A percentile compares a stretch with the other conserved stretches of the same genome.
Conservation (phyloP, 2,329 filamentous ascomycete species). For the Bretziella fagacearum region DNA sequence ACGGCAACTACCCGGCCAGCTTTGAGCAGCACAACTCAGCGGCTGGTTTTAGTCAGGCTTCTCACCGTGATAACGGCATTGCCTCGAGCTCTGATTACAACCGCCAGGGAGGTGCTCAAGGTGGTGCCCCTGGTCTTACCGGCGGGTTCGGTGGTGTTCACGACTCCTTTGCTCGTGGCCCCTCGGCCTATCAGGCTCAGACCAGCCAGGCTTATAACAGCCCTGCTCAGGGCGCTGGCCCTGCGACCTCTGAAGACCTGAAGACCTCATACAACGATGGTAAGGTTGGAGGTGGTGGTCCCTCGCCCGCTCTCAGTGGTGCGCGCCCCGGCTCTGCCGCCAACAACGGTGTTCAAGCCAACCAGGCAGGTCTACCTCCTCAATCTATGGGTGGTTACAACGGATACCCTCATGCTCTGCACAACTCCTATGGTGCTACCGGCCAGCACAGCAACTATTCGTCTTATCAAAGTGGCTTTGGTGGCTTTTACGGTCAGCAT, state of each 20-base stretch:
- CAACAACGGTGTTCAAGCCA: constrained; percentile 31
- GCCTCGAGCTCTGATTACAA: constrained; percentile 35
- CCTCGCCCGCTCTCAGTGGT: constrained; percentile 38
- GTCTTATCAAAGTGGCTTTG: constrained; percentile 32
- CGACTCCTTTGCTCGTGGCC: constrained; percentile 37
- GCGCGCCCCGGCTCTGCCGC: constrained; percentile 42
- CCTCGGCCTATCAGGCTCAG: constrained; percentile 38
- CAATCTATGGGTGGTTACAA: constrained; percentile 34
- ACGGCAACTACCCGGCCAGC: constrained; percentile 39
- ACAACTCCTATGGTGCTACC: constrained; percentile 38
- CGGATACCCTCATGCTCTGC: constrained; percentile 35
- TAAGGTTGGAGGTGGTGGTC: constrained; percentile 33
- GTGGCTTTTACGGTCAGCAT: constrained; percentile 21
- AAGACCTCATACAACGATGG: constrained; percentile 40
- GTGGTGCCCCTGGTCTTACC: constrained; percentile 31
- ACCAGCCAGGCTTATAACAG: constrained; percentile 36
- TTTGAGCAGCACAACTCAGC: constrained; percentile 40
- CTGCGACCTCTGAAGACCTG: constrained; percentile 32
- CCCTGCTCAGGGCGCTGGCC: constrained; percentile 30
- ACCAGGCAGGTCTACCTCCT: constrained; percentile 37
- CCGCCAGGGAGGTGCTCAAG: constrained; percentile 34
- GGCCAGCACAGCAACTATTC: constrained; percentile 38
- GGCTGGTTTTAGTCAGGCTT: constrained; percentile 37
- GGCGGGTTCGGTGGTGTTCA: constrained; percentile 30
- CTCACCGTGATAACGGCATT: constrained; percentile 34